These are phyloP conservation scores for Saccharum hybrid DNA, from an alignment of 202 grass and related monocot genomes.

Conservation along the genomic window DNA sequence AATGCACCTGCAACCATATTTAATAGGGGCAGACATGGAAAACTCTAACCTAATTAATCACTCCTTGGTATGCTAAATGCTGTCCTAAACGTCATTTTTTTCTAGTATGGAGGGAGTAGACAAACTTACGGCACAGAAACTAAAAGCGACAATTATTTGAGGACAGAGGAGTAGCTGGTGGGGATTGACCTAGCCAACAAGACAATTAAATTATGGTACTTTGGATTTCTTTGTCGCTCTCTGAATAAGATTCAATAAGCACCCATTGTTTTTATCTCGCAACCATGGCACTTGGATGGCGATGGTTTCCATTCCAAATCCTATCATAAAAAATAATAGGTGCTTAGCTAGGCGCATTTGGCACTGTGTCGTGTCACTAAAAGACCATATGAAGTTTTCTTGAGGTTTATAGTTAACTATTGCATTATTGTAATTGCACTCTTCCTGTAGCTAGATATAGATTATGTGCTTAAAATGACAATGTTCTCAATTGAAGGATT, in stretches of 20 bases:
- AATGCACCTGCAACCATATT: too few species aligned
- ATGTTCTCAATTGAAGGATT: too few species aligned
- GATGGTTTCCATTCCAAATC: conserved; percentile 3
- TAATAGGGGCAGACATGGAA: too few species aligned
- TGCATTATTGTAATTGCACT: too few species aligned
- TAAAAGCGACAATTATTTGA: too few species aligned
- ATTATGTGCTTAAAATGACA: too few species aligned
- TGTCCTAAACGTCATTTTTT: too few species aligned
- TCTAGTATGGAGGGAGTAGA: too few species aligned
- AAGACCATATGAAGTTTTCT: background rate
- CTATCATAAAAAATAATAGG: background rate
- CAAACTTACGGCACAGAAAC: too few species aligned
- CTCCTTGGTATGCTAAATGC: too few species aligned
- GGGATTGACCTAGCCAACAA: background rate
- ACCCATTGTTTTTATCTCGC: background rate
- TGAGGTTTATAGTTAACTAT: background rate
- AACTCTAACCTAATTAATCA: too few species aligned
- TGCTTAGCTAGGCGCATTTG: background rate
- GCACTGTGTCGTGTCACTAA: background rate
- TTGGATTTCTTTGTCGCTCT: background rate
- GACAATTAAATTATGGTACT: background rate
- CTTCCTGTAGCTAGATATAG: too few species aligned
- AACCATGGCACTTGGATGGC: background rate
- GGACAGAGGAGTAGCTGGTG: background rate
- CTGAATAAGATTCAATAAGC: background rate